phyloP scores from a whole-genome alignment of 1,284 basidiomycete species.

The Boletus sp. region DNA sequence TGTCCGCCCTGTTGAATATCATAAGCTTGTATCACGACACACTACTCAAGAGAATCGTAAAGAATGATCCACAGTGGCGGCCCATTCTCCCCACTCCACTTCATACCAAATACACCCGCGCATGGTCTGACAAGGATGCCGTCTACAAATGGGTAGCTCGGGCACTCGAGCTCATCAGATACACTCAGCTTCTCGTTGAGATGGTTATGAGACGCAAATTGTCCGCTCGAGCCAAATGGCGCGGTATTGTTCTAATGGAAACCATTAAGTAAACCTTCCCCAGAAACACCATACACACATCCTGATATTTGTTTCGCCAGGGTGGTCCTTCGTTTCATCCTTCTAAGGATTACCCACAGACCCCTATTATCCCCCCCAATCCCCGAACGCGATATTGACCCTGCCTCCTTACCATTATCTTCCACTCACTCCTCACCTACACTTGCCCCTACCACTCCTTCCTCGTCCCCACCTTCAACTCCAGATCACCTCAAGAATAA shows the following conservation, averaged over 20 bases:
- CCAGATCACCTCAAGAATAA: slow-evolving; percentile 79
- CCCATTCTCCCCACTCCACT: slow-evolving; percentile 64
- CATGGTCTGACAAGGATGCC: slow-evolving; percentile 67
- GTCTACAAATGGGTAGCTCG: slow-evolving; percentile 76
- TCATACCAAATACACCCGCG: slow-evolving; percentile 78
- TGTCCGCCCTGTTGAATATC: slow-evolving; percentile 69
- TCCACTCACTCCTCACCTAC: slow-evolving; percentile 54
- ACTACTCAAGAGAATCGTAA: slow-evolving; percentile 64
- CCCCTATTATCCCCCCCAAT: slow-evolving; percentile 73
- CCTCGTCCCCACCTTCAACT: slow-evolving; percentile 49
- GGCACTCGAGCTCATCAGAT: slow-evolving; percentile 69
- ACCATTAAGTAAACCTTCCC: slow-evolving; percentile 65
- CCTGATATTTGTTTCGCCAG: slow-evolving; percentile 39
- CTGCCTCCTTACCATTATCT: slow-evolving; percentile 56
- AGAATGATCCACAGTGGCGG: slow-evolving; percentile 59
- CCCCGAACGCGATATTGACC: slow-evolving; percentile 83
- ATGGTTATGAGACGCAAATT: slow-evolving; percentile 78
- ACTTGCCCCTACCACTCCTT: slow-evolving; percentile 52
- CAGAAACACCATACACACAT: background rate
- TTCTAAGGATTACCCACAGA: slow-evolving; percentile 69
- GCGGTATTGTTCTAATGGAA: slow-evolving; percentile 71
- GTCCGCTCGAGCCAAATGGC: slow-evolving; percentile 61
- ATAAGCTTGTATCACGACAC: slow-evolving; percentile 87
- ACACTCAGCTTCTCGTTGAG: slow-evolving; percentile 78
- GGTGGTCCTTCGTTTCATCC: slow-evolving; percentile 63